A percentile compares a stretch with the other conserved stretches of the same genome.
Conservation (phyloP, 2,329 filamentous ascomycete species). For the Microsporum audouinii region DNA sequence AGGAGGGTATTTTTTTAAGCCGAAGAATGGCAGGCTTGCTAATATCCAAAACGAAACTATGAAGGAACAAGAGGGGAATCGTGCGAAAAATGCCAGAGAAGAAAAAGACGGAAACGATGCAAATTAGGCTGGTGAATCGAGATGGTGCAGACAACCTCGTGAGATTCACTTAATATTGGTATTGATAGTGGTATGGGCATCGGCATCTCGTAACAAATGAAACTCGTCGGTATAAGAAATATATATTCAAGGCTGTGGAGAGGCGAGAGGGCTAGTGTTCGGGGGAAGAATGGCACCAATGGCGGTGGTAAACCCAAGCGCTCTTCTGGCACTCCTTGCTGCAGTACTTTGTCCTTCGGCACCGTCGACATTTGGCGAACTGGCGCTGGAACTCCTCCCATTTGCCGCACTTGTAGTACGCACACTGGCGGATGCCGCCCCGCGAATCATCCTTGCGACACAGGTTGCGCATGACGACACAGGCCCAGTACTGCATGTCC, state of each 20-base stretch:
- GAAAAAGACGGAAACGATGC: background rate
- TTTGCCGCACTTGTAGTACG: slow-evolving; percentile 95
- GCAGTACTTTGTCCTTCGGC: slow-evolving; percentile 95
- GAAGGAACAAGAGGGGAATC: background rate
- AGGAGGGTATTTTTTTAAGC: background rate
- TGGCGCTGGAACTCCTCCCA: slow-evolving; percentile 96
- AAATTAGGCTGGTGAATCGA: background rate
- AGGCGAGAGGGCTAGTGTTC: background rate
- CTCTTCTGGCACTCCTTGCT: slow-evolving; percentile 99
- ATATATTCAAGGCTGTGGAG: background rate
- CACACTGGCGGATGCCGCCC: slow-evolving; percentile 91
- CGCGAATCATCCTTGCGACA: slow-evolving; percentile 94
- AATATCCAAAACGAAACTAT: background rate
- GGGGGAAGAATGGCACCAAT: slow-evolving; percentile 62
- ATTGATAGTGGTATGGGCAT: background rate
- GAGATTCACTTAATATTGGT: background rate
- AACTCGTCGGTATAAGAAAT: background rate
- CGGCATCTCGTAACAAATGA: background rate
- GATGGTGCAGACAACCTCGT: background rate
- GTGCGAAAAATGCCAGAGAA: background rate
- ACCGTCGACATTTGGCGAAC: slow-evolving; percentile 94
- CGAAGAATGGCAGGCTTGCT: background rate
- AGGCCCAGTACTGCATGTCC: slow-evolving; percentile 99
- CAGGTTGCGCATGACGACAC: slow-evolving; percentile 96
- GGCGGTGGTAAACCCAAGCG: slow-evolving; percentile 94